These are phyloP conservation scores for Globisporangium iwayamae DNA, from an alignment of 352 stramenopile genomes.

Conservation along the genomic window DNA sequence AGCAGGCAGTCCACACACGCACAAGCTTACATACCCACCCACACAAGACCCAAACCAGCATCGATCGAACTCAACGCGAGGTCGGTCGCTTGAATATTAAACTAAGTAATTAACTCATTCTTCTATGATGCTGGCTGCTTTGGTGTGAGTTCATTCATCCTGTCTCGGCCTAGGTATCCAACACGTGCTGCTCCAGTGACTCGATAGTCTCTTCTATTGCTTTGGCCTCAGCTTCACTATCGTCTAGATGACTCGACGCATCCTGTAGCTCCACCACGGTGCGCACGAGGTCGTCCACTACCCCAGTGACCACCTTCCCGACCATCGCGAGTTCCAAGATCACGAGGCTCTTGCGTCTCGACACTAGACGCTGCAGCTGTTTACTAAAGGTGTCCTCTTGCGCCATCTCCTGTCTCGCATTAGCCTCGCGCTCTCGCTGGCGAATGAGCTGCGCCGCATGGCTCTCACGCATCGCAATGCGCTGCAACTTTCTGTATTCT, in stretches of 20 bases:
- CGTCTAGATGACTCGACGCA: not conserved
- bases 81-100: constrained; percentile 9
- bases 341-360: constrained; percentile 3
- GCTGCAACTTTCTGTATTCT: constrained; percentile 32
- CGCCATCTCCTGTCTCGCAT: constrained; percentile 21
- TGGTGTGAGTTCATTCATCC: too few relatives aligned
- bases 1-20: not conserved
- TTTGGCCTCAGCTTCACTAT: not conserved
- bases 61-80: not conserved
- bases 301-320: not conserved
- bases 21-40: not conserved
- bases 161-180: not conserved
- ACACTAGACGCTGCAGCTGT: not conserved
- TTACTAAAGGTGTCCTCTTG: constrained; percentile 25
- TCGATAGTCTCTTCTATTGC: not conserved
- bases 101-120: constrained; percentile 5
- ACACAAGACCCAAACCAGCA: not conserved
- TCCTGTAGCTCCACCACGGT: constrained; percentile 3
- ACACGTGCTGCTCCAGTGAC: not conserved
- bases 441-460: constrained; percentile 29
- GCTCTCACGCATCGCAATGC: constrained; percentile 44
- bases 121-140: not conserved
- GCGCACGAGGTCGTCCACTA: constrained; percentile 9
- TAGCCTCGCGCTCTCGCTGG: constrained; percentile 21
- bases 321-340: constrained; percentile 19